A percentile compares a stretch with the other conserved stretches of the same genome.
phyloP scores from a whole-genome alignment of 805 yeast genomes.

The Yarrowia sp. region DNA sequence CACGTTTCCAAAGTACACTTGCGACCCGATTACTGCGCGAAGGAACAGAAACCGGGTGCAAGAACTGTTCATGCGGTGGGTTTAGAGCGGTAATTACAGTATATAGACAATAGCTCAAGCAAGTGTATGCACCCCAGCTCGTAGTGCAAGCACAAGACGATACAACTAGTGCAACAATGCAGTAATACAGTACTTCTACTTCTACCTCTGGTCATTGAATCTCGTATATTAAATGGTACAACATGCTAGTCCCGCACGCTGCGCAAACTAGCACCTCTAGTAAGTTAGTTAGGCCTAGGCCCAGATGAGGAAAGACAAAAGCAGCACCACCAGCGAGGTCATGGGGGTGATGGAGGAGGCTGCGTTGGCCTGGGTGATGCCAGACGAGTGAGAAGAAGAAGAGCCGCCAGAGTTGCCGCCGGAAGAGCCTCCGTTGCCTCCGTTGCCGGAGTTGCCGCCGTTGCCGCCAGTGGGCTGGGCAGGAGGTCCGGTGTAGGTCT shows the following conservation, averaged over 20 bases:
- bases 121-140: background rate
- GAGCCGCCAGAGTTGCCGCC: slow-evolving; percentile 2
- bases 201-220: too few species aligned
- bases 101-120: too few species aligned
- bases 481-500: slow-evolving; percentile 30
- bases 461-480: slow-evolving; percentile 17
- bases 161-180: too few species aligned
- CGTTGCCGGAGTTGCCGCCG: background rate
- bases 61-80: background rate
- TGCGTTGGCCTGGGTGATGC: slow-evolving; percentile 25
- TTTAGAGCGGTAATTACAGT: too few species aligned
- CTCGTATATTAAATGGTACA: slow-evolving; percentile 33
- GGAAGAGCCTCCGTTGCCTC: background rate
- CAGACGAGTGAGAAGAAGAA: slow-evolving; percentile 1
- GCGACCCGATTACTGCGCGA: background rate
- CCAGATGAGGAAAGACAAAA: slow-evolving; percentile 30
- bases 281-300: slow-evolving; percentile 33
- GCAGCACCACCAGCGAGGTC: slow-evolving; percentile 23
- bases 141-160: background rate
- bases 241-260: slow-evolving; percentile 25
- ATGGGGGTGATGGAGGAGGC: slow-evolving; percentile 19
- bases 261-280: slow-evolving; percentile 24
- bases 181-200: too few species aligned
- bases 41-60: background rate
- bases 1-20: slow-evolving; percentile 3